Percentiles rank a stretch among this genome's conserved stretches.
Conservation (phyloP, 371 early-diverging fungal genomes). For the Batrachochytrium dendrobatidis region DNA sequence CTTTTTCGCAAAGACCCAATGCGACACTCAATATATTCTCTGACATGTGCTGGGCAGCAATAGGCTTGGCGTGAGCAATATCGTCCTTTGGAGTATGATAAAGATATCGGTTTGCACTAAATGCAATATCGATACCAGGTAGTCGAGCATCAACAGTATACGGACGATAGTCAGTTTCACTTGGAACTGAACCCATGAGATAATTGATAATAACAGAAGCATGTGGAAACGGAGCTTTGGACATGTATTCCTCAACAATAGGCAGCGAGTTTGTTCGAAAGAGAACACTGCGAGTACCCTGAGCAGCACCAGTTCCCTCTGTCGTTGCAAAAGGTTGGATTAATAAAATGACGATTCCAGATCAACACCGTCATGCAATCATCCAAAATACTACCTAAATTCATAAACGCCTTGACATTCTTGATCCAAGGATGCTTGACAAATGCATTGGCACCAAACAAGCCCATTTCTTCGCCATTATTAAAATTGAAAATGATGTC, state of each 20-base stretch:
- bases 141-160: constrained; percentile 19
- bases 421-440: constrained; percentile 69
- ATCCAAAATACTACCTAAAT: constrained; percentile 81
- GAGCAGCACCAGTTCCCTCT: constrained; percentile 32
- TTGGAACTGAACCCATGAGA: constrained; percentile 16
- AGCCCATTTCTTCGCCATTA: constrained; percentile 70
- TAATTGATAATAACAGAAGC: constrained; percentile 33
- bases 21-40: constrained; percentile 28
- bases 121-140: constrained; percentile 36
- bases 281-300: constrained; percentile 21
- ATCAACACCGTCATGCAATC: too few relatives aligned
- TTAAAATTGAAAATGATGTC: constrained; percentile 70
- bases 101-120: constrained; percentile 32
- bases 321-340: background rate
- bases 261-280: constrained; percentile 32
- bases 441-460: constrained; percentile 63
- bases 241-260: constrained; percentile 18
- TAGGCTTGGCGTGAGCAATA: constrained; percentile 18
- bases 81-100: constrained; percentile 39
- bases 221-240: constrained; percentile 32
- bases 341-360: background rate
- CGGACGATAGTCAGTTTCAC: constrained; percentile 36
- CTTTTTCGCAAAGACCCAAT: background rate
- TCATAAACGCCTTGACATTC: constrained; percentile 67
- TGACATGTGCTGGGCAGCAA: constrained; percentile 32